Evolutionary conservation across 208 protist genomes (phyloP).

Genomic region (Blastocrithidia nonstop): DNA sequence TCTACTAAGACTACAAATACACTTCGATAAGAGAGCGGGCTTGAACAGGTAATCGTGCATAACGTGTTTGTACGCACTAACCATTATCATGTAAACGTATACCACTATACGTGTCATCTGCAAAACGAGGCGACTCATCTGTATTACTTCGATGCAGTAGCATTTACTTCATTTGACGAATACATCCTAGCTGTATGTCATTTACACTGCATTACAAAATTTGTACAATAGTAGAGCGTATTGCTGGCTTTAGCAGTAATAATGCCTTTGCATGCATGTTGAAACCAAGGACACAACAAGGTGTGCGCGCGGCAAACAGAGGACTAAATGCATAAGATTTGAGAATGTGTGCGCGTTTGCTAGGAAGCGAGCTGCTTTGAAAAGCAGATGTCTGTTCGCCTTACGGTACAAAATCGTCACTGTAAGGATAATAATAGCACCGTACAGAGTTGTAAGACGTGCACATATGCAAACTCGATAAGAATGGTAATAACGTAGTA

Average conservation of each 20-base stretch:
- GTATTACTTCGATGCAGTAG: slow-evolving; percentile 31
- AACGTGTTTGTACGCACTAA: slow-evolving; percentile 7
- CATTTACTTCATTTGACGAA: slow-evolving; percentile 50
- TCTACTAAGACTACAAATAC: slow-evolving; percentile 21
- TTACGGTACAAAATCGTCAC: slow-evolving; percentile 62
- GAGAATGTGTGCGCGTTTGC: slow-evolving; percentile 33
- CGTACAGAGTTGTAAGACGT: slow-evolving; percentile 7
- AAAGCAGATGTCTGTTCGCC: slow-evolving; percentile 35
- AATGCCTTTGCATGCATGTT: slow-evolving; percentile 10
- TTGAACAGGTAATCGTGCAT: slow-evolving; percentile 27
- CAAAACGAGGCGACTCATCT: slow-evolving; percentile 33
- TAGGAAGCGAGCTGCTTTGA: slow-evolving; percentile 53
- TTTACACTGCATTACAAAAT: slow-evolving; percentile 8
- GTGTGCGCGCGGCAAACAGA: slow-evolving; percentile 38
- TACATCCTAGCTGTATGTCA: slow-evolving; percentile 23
- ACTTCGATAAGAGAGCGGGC: slow-evolving; percentile 46
- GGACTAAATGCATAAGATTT: slow-evolving; percentile 63
- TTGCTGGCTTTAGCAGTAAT: slow-evolving; percentile 9
- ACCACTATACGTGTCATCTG: slow-evolving; percentile 11
- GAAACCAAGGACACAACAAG: slow-evolving; percentile 49
- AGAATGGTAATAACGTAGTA: background rate
- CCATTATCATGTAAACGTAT: slow-evolving; percentile 9
- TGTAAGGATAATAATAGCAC: slow-evolving; percentile 59
- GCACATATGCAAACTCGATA: background rate
- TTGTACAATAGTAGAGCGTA: slow-evolving; percentile 15